Percentiles rank a stretch among this genome's conserved stretches.
phyloP scores from a whole-genome alignment of 1,139 yeast genomes.

The Pichia sp. region DNA sequence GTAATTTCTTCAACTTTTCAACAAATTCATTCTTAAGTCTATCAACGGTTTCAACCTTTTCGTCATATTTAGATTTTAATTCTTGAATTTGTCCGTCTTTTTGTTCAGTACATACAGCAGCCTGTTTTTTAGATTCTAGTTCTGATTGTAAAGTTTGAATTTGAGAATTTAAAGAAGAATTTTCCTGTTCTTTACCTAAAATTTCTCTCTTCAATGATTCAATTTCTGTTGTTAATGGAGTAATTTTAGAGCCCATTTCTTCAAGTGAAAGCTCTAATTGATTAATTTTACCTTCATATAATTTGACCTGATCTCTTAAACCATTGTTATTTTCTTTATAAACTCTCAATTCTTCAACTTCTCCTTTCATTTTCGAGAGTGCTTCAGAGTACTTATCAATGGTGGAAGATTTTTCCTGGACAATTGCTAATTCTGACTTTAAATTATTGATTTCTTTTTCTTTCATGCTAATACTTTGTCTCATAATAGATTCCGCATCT shows the following conservation, averaged over 20 bases:
- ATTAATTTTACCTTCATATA: conserved; percentile 28
- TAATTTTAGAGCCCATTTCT: conserved; percentile 22
- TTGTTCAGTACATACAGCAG: background rate
- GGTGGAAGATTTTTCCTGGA: conserved; percentile 34
- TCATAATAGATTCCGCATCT: conserved; percentile 45
- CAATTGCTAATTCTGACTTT: conserved; percentile 38
- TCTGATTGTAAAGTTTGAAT: conserved; percentile 30
- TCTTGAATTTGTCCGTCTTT: conserved; percentile 6
- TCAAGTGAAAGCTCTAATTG: conserved; percentile 33
- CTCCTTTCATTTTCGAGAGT: conserved; percentile 49
- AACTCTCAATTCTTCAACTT: conserved; percentile 61
- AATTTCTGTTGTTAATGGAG: conserved; percentile 32
- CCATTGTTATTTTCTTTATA: conserved; percentile 69
- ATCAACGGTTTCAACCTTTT: conserved; percentile 16
- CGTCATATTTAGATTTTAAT: conserved; percentile 10
- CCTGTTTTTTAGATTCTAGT: conserved; percentile 20
- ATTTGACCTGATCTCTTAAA: conserved; percentile 48
- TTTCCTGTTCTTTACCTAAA: conserved; percentile 37
- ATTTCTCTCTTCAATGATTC: conserved; percentile 34
- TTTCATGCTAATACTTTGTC: conserved; percentile 37
- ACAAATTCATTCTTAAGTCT: conserved; percentile 26
- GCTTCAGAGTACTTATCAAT: conserved; percentile 39
- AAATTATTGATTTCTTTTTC: conserved; percentile 40
- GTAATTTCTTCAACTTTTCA: conserved; percentile 24
- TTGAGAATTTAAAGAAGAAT: conserved; percentile 26